Percentiles rank a stretch among this genome's conserved stretches.
phyloP scores from a whole-genome alignment of 2,329 filamentous ascomycete species.

The Didymella keratinophila region DNA sequence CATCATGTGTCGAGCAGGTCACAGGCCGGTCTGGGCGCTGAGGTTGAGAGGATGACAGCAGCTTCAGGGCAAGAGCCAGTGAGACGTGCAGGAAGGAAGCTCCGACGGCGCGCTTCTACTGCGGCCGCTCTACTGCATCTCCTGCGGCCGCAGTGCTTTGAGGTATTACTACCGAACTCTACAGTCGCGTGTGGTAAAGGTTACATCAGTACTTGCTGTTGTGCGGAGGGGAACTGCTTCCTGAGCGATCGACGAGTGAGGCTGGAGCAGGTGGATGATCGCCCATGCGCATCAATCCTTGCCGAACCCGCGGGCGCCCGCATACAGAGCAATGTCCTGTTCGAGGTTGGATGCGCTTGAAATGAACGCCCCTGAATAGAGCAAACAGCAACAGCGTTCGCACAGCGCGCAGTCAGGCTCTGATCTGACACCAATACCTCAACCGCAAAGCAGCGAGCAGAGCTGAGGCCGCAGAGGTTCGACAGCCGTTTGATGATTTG shows the following conservation, averaged over 20 bases:
- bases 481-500: constrained; percentile 48
- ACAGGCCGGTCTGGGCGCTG: constrained; percentile 20
- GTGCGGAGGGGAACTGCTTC: constrained; percentile 3
- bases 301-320: constrained; percentile 38
- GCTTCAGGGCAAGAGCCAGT: constrained; percentile 33
- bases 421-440: constrained; percentile 4
- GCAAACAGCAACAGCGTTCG: constrained; percentile 8
- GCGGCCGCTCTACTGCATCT: constrained; percentile 13
- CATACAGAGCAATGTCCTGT: constrained; percentile 43
- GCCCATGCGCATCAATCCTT: constrained; percentile 35
- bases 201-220: constrained; percentile 1
- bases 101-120: constrained; percentile 26
- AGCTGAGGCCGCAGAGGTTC: constrained; percentile 37
- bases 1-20: constrained; percentile 10
- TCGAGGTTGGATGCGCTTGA: constrained; percentile 36
- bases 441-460: constrained; percentile 1
- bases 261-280: constrained; percentile 43
- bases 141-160: constrained; percentile 1
- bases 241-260: constrained; percentile 46
- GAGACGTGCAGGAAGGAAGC: constrained; percentile 35
- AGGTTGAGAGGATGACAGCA: constrained; percentile 26
- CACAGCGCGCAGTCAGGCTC: constrained; percentile 12
- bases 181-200: background rate
- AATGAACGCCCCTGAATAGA: constrained; percentile 32
- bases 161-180: background rate